Conservation (phyloP, 192 early-diverging fungal genomes). For the Podila epigama region DNA sequence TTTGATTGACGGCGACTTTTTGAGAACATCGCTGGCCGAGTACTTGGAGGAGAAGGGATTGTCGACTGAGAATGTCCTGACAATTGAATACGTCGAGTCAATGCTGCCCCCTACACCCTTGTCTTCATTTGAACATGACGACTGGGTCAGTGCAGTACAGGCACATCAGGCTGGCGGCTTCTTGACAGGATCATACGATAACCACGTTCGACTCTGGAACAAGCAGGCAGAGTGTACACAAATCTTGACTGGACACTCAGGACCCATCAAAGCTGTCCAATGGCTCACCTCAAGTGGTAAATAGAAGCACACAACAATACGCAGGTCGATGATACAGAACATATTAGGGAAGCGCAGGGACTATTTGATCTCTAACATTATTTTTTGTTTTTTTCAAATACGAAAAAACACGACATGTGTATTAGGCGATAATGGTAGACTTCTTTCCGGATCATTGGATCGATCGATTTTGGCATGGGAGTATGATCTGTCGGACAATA, state of each 20-base stretch:
- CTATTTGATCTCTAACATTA: neutral
- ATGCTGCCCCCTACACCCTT: constrained; percentile 85
- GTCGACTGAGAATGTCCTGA: constrained; percentile 85
- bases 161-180: constrained; percentile 56
- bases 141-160: constrained; percentile 90
- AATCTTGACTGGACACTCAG: constrained; percentile 72
- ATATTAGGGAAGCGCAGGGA: too few species aligned
- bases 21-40: constrained; percentile 75
- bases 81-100: constrained; percentile 92
- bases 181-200: constrained; percentile 87
- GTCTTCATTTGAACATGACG: constrained; percentile 87
- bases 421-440: constrained; percentile 54
- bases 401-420: too few species aligned
- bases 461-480: constrained; percentile 74
- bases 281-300: constrained; percentile 66
- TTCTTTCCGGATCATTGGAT: constrained; percentile 71
- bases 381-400: too few species aligned
- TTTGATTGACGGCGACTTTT: constrained; percentile 90
- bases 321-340: too few species aligned
- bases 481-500: constrained; percentile 49
- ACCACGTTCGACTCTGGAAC: constrained; percentile 84
- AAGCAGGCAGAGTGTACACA: constrained; percentile 71
- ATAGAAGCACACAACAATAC: too few species aligned
- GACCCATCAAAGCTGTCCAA: constrained; percentile 80
- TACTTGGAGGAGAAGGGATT: constrained; percentile 74